A percentile compares a stretch with the other conserved stretches of the same genome.
phyloP scores from a whole-genome alignment of 805 yeast genomes.

The Lipomyces lipofer region DNA sequence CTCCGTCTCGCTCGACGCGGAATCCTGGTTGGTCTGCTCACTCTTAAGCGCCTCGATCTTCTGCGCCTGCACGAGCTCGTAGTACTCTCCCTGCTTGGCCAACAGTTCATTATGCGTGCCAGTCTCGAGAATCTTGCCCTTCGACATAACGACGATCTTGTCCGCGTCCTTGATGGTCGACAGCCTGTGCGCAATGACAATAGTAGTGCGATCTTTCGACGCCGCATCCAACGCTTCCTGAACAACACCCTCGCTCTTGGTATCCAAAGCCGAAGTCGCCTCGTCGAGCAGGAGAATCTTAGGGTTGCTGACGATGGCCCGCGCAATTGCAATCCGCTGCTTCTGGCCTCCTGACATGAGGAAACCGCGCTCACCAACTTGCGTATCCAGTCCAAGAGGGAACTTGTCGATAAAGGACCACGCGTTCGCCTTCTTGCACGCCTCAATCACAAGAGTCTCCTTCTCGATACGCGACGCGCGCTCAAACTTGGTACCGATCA shows the following conservation, averaged over 20 bases:
- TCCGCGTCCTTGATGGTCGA: conserved; percentile 53
- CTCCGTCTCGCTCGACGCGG: conserved; percentile 42
- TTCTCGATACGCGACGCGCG: conserved; percentile 42
- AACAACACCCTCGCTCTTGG: conserved; percentile 60
- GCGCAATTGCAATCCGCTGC: conserved; percentile 52
- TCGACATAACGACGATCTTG: conserved; percentile 47
- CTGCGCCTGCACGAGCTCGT: conserved; percentile 36
- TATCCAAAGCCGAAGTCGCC: conserved; percentile 66
- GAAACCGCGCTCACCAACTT: conserved; percentile 47
- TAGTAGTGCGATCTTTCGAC: conserved; percentile 44
- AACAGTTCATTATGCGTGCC: conserved; percentile 40
- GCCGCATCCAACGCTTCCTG: conserved; percentile 49
- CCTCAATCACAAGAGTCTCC: conserved; percentile 43
- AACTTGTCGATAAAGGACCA: conserved; percentile 50
- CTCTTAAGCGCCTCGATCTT: conserved; percentile 24
- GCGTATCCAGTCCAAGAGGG: conserved; percentile 52
- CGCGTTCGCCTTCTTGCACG: conserved; percentile 55
- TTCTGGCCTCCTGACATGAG: background rate
- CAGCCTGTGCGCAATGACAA: conserved; percentile 54
- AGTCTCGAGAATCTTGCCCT: conserved; percentile 47
- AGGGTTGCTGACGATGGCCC: conserved; percentile 58
- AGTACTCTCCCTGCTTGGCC: conserved; percentile 31
- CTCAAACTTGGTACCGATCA: conserved; percentile 40
- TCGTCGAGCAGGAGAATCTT: conserved; percentile 59
- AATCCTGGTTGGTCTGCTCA: conserved; percentile 33